Percentiles rank a stretch among this genome's conserved stretches.
Conservation (phyloP, 257 asterid species). For the Jacaranda mimosifolia region DNA sequence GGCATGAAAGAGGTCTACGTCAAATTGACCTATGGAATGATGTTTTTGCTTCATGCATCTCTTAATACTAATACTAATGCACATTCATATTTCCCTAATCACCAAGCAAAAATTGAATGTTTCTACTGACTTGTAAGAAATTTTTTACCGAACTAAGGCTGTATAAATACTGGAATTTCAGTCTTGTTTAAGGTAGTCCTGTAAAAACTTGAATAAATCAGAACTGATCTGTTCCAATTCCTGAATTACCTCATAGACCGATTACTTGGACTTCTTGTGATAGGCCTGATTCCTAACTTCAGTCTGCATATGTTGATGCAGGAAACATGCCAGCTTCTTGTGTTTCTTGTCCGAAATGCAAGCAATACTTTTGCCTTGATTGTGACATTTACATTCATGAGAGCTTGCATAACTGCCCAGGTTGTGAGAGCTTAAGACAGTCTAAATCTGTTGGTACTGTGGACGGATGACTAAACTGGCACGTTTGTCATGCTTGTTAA, state of each 20-base stretch:
- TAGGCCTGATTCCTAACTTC: not conserved
- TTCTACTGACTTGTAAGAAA: not conserved
- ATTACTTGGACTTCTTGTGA: conserved; percentile 1
- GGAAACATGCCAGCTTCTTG: conserved; percentile 72
- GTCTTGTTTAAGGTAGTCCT: not conserved
- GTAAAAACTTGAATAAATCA: conserved; percentile 1
- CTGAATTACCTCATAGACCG: not conserved
- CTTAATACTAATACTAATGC: not conserved
- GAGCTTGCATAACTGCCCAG: conserved; percentile 98
- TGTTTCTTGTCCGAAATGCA: conserved; percentile 91
- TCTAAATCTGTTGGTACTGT: conserved; percentile 43
- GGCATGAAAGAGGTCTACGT: not conserved
- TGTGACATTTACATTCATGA: conserved; percentile 97
- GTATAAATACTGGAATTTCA: not conserved
- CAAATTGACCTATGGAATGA: not conserved
- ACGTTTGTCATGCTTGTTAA: not conserved
- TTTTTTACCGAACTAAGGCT: not conserved
- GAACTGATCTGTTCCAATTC: not conserved
- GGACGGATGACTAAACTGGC: conserved; percentile 43
- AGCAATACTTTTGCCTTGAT: conserved; percentile 84
- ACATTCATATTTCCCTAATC: not conserved
- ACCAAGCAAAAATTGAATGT: not conserved
- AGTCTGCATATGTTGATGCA: conserved; percentile 41
- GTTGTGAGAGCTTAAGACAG: conserved; percentile 86
- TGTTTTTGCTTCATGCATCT: not conserved